Base-by-base conservation (phyloP, 2,329 filamentous ascomycete genomes). In the Epichloe elymi region DNA sequence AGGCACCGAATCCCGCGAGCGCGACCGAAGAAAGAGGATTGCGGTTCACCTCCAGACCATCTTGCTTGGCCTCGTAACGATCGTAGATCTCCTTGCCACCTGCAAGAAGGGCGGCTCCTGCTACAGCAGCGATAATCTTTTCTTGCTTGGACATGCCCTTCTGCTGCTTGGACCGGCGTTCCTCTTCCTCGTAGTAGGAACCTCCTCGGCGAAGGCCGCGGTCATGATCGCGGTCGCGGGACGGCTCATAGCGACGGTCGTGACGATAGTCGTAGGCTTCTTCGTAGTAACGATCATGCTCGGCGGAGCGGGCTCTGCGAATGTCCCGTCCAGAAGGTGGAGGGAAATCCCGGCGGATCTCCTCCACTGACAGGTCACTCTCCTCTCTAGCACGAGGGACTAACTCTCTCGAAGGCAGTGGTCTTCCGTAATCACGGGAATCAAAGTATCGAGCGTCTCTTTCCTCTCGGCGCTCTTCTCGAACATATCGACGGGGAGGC, bases 311-410 rank as follows among this genome's bases (percentile, higher is more conserved):
- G 58, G 83, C 73, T 52, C 83, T 78, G 57, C 79, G 76, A 38
- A 75, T 61, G 54, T 78, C 77, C 51, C 67, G 65, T 54, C 73
- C 62, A 10, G 57, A 57, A n/a, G 83, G 84, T 6, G 88, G 86
- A 35, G 87, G 87, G 61, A 94, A 95, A 59, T 94, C 86, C 58
- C 88, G 82, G 56, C 81, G 80, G 54, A 94, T 81, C 68, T 94
- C 87, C 69, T 95, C 90, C 62, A 94, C 69, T 2, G 83, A 83
- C 26, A 84, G 70, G 44, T 83, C 82, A 65, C 84, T 89, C 61
- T 88, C 84, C 63, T 90, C 83, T 56, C 85, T 82, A 47, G 71
- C 64, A 26, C 77, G 72, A 37, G 77, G 76, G 12, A 83, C 68
- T 7, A 83, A 69, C 41, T 81, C 78, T 53, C 71, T 74, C 33